Evolutionary conservation across 805 yeast genomes (phyloP), one percentile per base, ranked within the genome.

Genomic region (Kazachstania psychrophila): DNA sequence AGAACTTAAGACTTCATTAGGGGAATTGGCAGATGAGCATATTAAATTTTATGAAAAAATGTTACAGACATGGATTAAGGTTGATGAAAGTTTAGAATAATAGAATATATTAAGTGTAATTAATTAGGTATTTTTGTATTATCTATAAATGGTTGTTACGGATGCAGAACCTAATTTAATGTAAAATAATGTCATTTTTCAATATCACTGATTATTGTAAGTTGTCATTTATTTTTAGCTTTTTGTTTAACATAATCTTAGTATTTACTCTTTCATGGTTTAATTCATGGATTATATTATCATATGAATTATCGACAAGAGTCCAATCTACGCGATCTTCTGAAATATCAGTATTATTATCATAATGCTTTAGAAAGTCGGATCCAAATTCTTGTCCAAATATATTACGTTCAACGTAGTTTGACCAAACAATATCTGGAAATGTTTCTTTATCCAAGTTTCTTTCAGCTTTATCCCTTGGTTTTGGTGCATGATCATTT

Each of bases 401-500:
- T 37, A 73, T 72, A 1, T 66, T 65, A 32, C 62, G 50, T 1
- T 69, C 54, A 8, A 86, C 45, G 48, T 77, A 83, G 15, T 65
- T 56, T 0, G 57, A 44, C 65, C 80, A 84, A 6, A 68, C 60
- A n/a, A 84, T 50, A 0, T 63, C 61, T 0, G 94, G 89, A 42
- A 72, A 82, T 18, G 63, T 68, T 18, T 74, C 69, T 15, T 62
- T 58, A 16, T 71, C 81, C 40, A 76, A 68, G 41, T 62, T 74
- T 56, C 79, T 75, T 56, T 72, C 77, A 57, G 79, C 79, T 54
- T 88, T 88, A 16, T 70, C 64, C 48, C 82, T 75, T 3, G 94
- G 88, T 18, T 60, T 69, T 0, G 97, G 98, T 1, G 96, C 95
- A 31, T 77, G 73, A 20, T 73, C 79, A 58, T 92, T 92, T 52